Percentiles rank a stretch among this genome's conserved stretches.
Evolutionary conservation across 352 stramenopile genomes (phyloP).

Genomic region (Phytophthora sojae): DNA sequence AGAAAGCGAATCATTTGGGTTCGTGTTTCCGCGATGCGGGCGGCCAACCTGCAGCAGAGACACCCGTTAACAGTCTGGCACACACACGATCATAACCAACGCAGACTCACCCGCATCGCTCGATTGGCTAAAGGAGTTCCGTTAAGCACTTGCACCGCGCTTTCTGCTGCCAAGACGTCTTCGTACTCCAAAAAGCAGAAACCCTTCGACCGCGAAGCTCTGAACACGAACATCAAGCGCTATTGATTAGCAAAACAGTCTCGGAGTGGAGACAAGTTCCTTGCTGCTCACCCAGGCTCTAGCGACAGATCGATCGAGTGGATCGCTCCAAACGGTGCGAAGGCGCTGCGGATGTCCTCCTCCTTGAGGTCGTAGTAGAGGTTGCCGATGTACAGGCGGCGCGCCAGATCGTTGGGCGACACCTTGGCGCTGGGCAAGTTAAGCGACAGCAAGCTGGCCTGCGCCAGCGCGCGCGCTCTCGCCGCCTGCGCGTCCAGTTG

Average conservation of each 20-base stretch:
- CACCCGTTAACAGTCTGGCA: background rate
- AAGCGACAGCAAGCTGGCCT: conserved; percentile 76
- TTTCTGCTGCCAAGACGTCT: conserved; percentile 81
- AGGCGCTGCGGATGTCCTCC: conserved; percentile 72
- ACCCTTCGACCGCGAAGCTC: conserved; percentile 72
- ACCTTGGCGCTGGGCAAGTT: conserved; percentile 56
- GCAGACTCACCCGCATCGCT: conserved; percentile 56
- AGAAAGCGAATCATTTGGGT: conserved; percentile 63
- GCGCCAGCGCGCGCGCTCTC: conserved; percentile 63
- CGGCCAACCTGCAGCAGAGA: conserved; percentile 61
- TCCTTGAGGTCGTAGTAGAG: conserved; percentile 88
- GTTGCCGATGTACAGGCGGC: conserved; percentile 82
- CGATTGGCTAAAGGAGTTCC: conserved; percentile 67
- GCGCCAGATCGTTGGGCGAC: conserved; percentile 68
- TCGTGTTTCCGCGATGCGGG: conserved; percentile 73
- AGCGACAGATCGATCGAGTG: conserved; percentile 81
- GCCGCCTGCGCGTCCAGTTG: conserved; percentile 64
- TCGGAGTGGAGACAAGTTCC: background rate
- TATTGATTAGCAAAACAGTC: conserved; percentile 1
- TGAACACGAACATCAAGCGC: conserved; percentile 25
- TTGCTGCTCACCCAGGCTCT: conserved; percentile 63
- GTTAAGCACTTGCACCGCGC: conserved; percentile 81
- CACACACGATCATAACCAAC: background rate
- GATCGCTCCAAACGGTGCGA: conserved; percentile 73
- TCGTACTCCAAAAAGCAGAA: conserved; percentile 89